Conservation (phyloP, 1,284 basidiomycete species). For the Peniophora sp. region DNA sequence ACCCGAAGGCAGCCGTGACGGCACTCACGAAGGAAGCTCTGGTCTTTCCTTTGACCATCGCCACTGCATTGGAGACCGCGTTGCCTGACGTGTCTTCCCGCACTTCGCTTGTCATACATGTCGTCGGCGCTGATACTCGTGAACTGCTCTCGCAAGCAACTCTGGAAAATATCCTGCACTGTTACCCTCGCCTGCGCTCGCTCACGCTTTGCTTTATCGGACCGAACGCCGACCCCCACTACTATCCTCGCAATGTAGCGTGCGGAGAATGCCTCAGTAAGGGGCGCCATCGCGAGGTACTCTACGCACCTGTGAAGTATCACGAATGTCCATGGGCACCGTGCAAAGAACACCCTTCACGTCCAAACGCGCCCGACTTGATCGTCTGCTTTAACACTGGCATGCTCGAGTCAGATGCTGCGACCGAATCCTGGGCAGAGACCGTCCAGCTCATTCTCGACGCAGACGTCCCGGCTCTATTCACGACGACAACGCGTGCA, state of each 20-base stretch:
- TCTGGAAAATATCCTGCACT: slow-evolving; percentile 11
- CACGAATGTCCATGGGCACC: slow-evolving; percentile 1
- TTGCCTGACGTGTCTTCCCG: slow-evolving; percentile 4
- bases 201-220: neutral
- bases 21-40: neutral
- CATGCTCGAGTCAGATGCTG: slow-evolving; percentile 6
- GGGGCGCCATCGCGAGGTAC: neutral
- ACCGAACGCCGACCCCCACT: neutral
- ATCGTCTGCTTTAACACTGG: slow-evolving; percentile 12
- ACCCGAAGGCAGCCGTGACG: neutral
- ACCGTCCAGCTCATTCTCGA: slow-evolving; percentile 5
- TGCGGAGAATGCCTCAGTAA: slow-evolving; percentile 3
- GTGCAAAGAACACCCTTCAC: no score
- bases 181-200: neutral
- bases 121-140: slow-evolving; percentile 6
- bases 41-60: slow-evolving; percentile 3
- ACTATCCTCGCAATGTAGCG: neutral
- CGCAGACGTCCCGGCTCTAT: slow-evolving; percentile 6
- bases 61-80: slow-evolving; percentile 7
- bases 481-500: slow-evolving; percentile 7
- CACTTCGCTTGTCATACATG: slow-evolving; percentile 8
- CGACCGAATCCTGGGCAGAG: neutral
- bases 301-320: neutral
- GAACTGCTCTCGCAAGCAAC: slow-evolving; percentile 3
- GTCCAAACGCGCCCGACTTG: slow-evolving; percentile 6